A percentile compares a stretch with the other conserved stretches of the same genome.
These are phyloP conservation scores for Fusarium acutatum DNA, from an alignment of 2,329 filamentous ascomycete genomes.

Conservation along the genomic window DNA sequence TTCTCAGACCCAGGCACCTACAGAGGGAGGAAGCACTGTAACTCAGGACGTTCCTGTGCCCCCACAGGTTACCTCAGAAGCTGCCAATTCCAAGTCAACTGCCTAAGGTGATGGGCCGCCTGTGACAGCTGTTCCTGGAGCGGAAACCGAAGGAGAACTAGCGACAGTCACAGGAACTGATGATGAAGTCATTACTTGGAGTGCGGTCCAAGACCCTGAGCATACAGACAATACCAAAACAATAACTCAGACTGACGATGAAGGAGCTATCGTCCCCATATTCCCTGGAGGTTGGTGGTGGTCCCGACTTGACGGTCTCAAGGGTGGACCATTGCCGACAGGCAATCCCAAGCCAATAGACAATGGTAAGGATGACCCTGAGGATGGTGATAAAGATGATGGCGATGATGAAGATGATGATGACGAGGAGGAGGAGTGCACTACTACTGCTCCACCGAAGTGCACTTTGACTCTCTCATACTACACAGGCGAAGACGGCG, in stretches of 20 bases:
- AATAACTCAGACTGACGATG: neutral
- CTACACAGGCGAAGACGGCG: neutral
- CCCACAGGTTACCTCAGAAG: neutral
- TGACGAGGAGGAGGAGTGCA: neutral
- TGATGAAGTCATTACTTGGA: neutral
- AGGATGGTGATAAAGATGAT: neutral
- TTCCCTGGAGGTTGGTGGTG: neutral
- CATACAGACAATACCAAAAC: neutral
- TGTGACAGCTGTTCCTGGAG: neutral
- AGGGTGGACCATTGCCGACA: neutral
- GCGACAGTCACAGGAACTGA: neutral
- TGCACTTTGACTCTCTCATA: neutral
- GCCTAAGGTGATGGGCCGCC: neutral
- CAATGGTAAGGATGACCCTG: neutral
- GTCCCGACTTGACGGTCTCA: neutral
- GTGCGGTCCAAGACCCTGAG: neutral
- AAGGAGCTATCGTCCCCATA: neutral
- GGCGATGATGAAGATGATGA: neutral
- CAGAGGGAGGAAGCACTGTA: too few species aligned
- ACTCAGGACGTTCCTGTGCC: too few species aligned
- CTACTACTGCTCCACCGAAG: neutral
- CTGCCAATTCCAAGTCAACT: neutral
- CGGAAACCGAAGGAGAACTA: neutral
- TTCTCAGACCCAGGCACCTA: too few species aligned
- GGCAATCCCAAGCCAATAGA: neutral